Evolutionary conservation across 345 rosid species (phyloP).

Genomic region (Eucalyptus rudis): DNA sequence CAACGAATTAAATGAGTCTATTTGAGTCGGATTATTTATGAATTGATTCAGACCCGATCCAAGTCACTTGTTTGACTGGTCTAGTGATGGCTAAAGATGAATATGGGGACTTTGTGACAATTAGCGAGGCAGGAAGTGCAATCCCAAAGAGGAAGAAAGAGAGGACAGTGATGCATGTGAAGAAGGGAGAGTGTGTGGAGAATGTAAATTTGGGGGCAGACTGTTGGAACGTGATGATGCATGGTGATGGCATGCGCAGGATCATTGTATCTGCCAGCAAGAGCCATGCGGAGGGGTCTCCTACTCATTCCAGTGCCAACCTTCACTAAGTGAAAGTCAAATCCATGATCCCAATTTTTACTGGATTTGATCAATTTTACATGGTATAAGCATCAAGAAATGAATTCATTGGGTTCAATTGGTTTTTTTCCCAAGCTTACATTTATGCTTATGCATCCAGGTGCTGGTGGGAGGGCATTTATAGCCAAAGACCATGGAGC

Average conservation of each 20-base stretch:
- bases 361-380: background rate
- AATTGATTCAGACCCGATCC: too few relatives aligned
- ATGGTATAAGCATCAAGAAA: background rate
- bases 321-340: conserved; percentile 4
- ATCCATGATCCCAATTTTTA: background rate
- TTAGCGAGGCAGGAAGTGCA: background rate
- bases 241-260: conserved; percentile 5
- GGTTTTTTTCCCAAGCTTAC: background rate
- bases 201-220: conserved; percentile 3
- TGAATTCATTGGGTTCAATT: background rate
- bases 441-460: background rate
- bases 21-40: too few relatives aligned
- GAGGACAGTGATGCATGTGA: conserved; percentile 8
- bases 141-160: conserved; percentile 3
- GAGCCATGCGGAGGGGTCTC: conserved; percentile 5
- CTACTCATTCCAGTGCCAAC: conserved; percentile 16
- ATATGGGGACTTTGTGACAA: too few relatives aligned
- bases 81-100: too few relatives aligned
- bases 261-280: conserved; percentile 14
- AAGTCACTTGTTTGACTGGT: too few relatives aligned
- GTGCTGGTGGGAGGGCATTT: conserved; percentile 14
- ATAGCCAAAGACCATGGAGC: conserved; percentile 13
- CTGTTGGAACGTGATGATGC: conserved; percentile 9
- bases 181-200: conserved; percentile 19
- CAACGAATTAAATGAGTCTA: too few relatives aligned